phyloP scores from a whole-genome alignment of 106 monocot genomes.

The Agapanthus africanus region DNA sequence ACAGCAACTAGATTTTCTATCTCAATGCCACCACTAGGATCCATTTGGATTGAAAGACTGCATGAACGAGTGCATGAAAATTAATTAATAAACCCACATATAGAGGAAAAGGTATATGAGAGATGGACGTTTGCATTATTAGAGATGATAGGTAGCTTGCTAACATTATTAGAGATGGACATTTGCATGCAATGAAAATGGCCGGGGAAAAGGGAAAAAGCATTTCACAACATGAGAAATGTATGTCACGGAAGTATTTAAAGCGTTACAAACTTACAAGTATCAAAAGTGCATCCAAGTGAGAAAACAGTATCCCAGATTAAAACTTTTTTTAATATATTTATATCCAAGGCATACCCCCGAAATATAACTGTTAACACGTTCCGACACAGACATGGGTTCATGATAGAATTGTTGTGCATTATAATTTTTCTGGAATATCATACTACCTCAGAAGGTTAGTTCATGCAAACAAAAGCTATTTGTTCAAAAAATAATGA shows the following conservation, averaged over 20 bases:
- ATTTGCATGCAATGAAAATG: neutral
- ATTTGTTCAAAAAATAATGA: neutral
- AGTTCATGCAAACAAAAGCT: no score
- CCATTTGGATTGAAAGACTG: slow-evolving; percentile 6
- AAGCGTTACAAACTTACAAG: neutral
- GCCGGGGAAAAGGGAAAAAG: neutral
- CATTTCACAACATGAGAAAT: neutral
- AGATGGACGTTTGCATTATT: no score
- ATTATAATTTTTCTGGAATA: neutral
- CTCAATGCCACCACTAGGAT: slow-evolving; percentile 40
- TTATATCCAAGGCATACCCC: no score
- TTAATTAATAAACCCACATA: neutral
- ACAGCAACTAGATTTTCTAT: slow-evolving; percentile 48
- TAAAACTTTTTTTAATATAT: no score
- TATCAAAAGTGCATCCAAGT: neutral
- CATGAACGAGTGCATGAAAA: neutral
- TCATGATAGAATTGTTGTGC: neutral
- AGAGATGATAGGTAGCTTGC: neutral
- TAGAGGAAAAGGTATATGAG: no score
- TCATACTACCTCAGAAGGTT: neutral
- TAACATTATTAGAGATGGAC: neutral
- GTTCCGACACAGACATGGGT: neutral
- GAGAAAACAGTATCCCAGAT: neutral
- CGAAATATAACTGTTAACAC: no score
- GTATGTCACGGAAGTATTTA: neutral